Percentiles rank a stretch among this genome's conserved stretches.
Evolutionary conservation across 169 alveolate species (phyloP).

Genomic region (Eimeria maxima): DNA sequence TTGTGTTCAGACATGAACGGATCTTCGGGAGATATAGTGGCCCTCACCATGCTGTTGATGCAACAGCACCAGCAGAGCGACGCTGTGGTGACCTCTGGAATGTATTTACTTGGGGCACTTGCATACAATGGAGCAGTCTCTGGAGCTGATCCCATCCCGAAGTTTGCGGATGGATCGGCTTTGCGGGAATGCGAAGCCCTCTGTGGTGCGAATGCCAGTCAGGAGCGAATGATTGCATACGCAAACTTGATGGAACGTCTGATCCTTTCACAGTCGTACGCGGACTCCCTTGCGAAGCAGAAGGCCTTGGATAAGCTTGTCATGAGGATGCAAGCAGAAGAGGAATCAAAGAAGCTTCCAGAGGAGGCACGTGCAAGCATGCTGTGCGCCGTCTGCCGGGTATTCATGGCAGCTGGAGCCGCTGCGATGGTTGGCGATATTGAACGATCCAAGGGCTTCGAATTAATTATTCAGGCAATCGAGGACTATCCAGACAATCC

Average conservation of each 20-base stretch:
- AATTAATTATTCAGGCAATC: slow-evolving; percentile 75
- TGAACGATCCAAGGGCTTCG: slow-evolving; percentile 80
- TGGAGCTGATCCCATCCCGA: slow-evolving; percentile 60
- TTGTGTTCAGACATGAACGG: slow-evolving; percentile 80
- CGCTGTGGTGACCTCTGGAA: slow-evolving; percentile 79
- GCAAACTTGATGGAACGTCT: slow-evolving; percentile 73
- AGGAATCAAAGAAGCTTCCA: slow-evolving; percentile 69
- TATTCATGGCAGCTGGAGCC: slow-evolving; percentile 78
- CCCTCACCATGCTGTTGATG: slow-evolving; percentile 77
- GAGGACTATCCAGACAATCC: slow-evolving; percentile 82
- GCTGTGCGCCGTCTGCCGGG: slow-evolving; percentile 78
- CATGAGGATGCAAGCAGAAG: slow-evolving; percentile 73
- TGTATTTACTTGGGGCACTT: slow-evolving; percentile 80
- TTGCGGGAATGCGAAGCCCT: slow-evolving; percentile 81
- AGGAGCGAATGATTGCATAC: slow-evolving; percentile 79
- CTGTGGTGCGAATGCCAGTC: slow-evolving; percentile 69
- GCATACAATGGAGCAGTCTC: slow-evolving; percentile 78
- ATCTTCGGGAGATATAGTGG: slow-evolving; percentile 78
- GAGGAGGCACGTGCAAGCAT: slow-evolving; percentile 77
- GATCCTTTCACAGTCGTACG: slow-evolving; percentile 75
- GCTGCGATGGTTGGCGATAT: slow-evolving; percentile 78
- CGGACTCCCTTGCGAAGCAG: slow-evolving; percentile 68
- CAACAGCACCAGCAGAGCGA: slow-evolving; percentile 83
- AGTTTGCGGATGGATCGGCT: slow-evolving; percentile 73
- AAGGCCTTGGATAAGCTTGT: slow-evolving; percentile 75